Evolutionary conservation across 371 early-diverging fungal species (phyloP), one percentile per base, ranked within the genome.

Genomic region (Rhizopus stolonifer): DNA sequence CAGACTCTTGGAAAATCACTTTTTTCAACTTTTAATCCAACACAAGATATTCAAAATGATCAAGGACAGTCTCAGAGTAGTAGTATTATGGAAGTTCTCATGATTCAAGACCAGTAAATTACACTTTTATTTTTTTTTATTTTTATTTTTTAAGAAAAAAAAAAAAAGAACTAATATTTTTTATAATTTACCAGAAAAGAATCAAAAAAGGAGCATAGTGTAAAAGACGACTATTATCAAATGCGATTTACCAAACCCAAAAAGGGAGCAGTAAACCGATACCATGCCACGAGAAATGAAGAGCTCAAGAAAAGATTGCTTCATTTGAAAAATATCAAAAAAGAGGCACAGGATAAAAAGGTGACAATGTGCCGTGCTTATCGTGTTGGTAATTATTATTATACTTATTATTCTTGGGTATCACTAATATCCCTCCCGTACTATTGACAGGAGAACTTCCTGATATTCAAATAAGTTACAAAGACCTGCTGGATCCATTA

Each of bases 401-500:
- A 48, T 19, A 1, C 14, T 39, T 14, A n/a, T n/a, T n/a, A n/a
- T n/a, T n/a, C n/a, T n/a, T n/a, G n/a, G n/a, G n/a, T n/a, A n/a
- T n/a, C n/a, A n/a, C n/a, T n/a, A n/a, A n/a, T n/a, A n/a, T n/a
- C n/a, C n/a, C n/a, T n/a, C n/a, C n/a, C n/a, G n/a, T n/a, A n/a
- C n/a, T n/a, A n/a, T n/a, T 14, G 4, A n/a, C 49, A 72, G 89
- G 92, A 1, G 89, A 90, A 39, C 69, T 89, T 7, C 92, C 90
- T 0, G 92, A 91, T 65, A 84, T 91, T 36, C 83, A 87, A 56
- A 88, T 91, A 47, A 58, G 63, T 5, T 52, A 80, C 42, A 73
- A 66, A 36, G 89, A 90, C 15, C 51, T 91, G 1, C 64, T 91
- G 1, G 61, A 64, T 9, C 92, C 92, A 0, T 68, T 91, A 13